phyloP scores from a whole-genome alignment of 306 rosid genomes.

The Casuarina glauca region DNA sequence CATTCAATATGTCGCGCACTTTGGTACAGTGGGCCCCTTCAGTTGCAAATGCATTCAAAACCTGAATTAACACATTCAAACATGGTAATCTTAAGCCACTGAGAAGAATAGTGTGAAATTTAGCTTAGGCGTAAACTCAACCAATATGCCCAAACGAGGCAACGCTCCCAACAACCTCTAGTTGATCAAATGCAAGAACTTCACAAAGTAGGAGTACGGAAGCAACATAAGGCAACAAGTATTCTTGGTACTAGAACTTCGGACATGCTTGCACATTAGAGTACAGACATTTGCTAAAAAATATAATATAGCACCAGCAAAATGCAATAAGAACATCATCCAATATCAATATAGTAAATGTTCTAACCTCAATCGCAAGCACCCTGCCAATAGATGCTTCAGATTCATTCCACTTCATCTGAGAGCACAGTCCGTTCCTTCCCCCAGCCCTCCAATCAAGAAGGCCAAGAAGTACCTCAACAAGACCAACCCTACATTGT shows the following conservation, averaged over 20 bases:
- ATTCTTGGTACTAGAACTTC: neutral
- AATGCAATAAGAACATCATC: constrained; percentile 6
- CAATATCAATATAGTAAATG: neutral
- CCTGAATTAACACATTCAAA: constrained; percentile 55
- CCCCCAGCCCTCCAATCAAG: constrained; percentile 99
- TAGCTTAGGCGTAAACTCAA: neutral
- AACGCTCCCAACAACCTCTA: neutral
- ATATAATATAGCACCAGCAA: constrained; percentile 7
- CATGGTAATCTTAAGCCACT: constrained; percentile 20
- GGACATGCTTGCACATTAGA: neutral
- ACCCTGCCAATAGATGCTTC: constrained; percentile 99
- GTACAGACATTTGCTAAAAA: neutral
- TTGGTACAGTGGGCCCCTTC: constrained; percentile 97
- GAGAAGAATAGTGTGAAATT: constrained; percentile 7
- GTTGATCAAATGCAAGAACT: neutral
- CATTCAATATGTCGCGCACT: constrained; percentile 87
- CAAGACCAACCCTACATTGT: constrained; percentile 91
- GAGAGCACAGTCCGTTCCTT: constrained; percentile 89
- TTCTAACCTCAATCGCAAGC: constrained; percentile 93
- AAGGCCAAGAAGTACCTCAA: constrained; percentile 97
- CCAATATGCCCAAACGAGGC: too few species aligned
- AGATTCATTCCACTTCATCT: constrained; percentile 99
- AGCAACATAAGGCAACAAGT: neutral
- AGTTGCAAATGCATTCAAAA: constrained; percentile 96
- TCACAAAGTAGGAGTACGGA: neutral